Evolutionary conservation across 441 rosid genomes (phyloP).

Genomic region (Dalechampia spathulata): DNA sequence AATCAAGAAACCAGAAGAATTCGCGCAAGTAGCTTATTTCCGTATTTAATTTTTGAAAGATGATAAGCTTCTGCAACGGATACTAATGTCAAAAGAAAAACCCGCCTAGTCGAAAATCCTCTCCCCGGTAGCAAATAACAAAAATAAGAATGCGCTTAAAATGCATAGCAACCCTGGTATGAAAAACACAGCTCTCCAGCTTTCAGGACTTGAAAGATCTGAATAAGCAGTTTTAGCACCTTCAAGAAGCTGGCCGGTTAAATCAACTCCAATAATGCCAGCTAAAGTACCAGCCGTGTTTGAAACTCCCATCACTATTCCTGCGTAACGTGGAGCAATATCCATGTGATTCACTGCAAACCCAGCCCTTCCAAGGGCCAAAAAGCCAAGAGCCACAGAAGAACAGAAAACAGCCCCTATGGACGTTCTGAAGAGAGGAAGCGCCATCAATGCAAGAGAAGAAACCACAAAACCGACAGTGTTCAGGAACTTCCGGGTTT

Average conservation of each 20-base stretch:
- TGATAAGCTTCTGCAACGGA: constrained; percentile 2
- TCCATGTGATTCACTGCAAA: constrained; percentile 97
- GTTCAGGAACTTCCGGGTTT: constrained; percentile 72
- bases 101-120: constrained; percentile 72
- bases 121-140: constrained; percentile 83
- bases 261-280: constrained; percentile 82
- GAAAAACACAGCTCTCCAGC: constrained; percentile 78
- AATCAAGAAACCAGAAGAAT: too few species aligned
- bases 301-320: constrained; percentile 93
- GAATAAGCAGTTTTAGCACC: constrained; percentile 63
- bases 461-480: constrained; percentile 72
- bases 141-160: constrained; percentile 63
- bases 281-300: constrained; percentile 96
- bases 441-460: constrained; percentile 66
- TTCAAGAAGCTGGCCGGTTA: constrained; percentile 82
- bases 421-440: constrained; percentile 70
- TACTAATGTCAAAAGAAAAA: constrained; percentile 1
- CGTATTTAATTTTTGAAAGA: constrained; percentile 5
- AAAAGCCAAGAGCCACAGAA: constrained; percentile 76
- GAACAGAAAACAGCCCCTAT: constrained; percentile 74
- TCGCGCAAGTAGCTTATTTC: too few species aligned
- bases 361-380: constrained; percentile 91
- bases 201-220: constrained; percentile 81
- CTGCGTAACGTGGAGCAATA: constrained; percentile 88
- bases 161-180: constrained; percentile 84